These are phyloP conservation scores for Raffaelea ambrosiae DNA, from an alignment of 2,329 filamentous ascomycete species.

Conservation along the genomic window DNA sequence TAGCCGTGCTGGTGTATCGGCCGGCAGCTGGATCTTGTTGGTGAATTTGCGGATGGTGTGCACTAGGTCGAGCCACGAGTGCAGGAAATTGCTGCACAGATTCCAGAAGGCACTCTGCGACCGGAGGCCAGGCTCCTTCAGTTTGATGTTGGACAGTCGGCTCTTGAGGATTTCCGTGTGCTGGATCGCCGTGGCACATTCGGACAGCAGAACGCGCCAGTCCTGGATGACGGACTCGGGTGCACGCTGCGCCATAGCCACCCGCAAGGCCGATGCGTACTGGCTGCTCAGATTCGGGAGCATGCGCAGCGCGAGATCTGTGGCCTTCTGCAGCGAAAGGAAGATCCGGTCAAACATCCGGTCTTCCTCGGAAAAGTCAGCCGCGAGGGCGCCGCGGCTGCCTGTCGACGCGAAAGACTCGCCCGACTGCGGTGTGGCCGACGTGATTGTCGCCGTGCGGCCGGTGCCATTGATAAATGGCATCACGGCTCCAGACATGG, in stretches of 20 bases:
- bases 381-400: slow-evolving; percentile 27
- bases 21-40: slow-evolving; percentile 44
- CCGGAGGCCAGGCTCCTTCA: slow-evolving; percentile 73
- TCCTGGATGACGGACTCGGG: slow-evolving; percentile 52
- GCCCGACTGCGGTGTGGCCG: slow-evolving; percentile 68
- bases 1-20: slow-evolving; percentile 65
- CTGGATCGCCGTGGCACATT: slow-evolving; percentile 61
- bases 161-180: slow-evolving; percentile 65
- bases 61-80: slow-evolving; percentile 60
- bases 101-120: slow-evolving; percentile 55
- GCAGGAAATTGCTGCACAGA: slow-evolving; percentile 67
- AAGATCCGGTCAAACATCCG: slow-evolving; percentile 76
- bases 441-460: slow-evolving; percentile 42
- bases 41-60: slow-evolving; percentile 47
- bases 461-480: slow-evolving; percentile 38
- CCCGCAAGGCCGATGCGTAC: slow-evolving; percentile 54
- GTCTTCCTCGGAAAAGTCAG: slow-evolving; percentile 69
- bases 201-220: slow-evolving; percentile 64
- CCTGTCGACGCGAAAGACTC: slow-evolving; percentile 62
- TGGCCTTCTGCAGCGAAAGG: slow-evolving; percentile 63
- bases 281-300: slow-evolving; percentile 63
- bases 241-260: slow-evolving; percentile 51
- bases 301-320: slow-evolving; percentile 62
- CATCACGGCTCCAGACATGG: slow-evolving; percentile 20
- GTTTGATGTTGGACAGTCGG: slow-evolving; percentile 68